Percentiles rank a stretch among this genome's conserved stretches.
Evolutionary conservation across 2,329 filamentous ascomycete genomes (phyloP).

Genomic region (Aspergillus spinulosporus): DNA sequence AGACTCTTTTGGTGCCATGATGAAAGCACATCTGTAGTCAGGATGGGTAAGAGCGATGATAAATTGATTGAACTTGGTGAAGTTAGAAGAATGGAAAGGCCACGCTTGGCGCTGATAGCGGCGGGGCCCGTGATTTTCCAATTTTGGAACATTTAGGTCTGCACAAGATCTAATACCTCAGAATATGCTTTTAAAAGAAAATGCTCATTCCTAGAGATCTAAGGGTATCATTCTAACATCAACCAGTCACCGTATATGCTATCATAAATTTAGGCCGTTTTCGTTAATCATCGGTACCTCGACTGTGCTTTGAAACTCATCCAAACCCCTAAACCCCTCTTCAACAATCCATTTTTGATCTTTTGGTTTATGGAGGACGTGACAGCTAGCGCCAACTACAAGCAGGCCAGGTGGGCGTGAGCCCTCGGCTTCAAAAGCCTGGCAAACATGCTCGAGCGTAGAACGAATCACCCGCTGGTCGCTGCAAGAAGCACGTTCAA

Average conservation of each 20-base stretch:
- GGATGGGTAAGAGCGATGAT: slow-evolving; percentile 11
- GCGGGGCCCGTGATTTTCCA: slow-evolving; percentile 17
- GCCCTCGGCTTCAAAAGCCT: slow-evolving; percentile 84
- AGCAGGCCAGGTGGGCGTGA: slow-evolving; percentile 85
- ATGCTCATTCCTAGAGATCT: slow-evolving; percentile 10
- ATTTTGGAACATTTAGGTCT: background rate
- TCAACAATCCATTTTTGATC: slow-evolving; percentile 77
- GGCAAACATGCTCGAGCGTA: slow-evolving; percentile 73
- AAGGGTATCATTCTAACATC: slow-evolving; percentile 18
- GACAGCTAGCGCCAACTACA: slow-evolving; percentile 81
- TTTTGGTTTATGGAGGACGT: slow-evolving; percentile 65
- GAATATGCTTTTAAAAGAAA: background rate
- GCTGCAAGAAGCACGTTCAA: slow-evolving; percentile 89
- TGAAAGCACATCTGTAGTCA: slow-evolving; percentile 6
- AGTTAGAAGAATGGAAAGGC: background rate
- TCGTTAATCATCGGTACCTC: slow-evolving; percentile 8
- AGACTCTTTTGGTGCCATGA: slow-evolving; percentile 37
- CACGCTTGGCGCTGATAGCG: slow-evolving; percentile 8
- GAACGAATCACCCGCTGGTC: slow-evolving; percentile 92
- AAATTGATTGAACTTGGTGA: background rate
- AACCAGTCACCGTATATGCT: background rate
- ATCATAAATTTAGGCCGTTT: slow-evolving; percentile 4
- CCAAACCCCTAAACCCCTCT: slow-evolving; percentile 78
- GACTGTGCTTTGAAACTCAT: slow-evolving; percentile 44
- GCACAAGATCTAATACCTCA: background rate